Conservation (phyloP, 306 rosid genomes). For the Benincasa hispida region DNA sequence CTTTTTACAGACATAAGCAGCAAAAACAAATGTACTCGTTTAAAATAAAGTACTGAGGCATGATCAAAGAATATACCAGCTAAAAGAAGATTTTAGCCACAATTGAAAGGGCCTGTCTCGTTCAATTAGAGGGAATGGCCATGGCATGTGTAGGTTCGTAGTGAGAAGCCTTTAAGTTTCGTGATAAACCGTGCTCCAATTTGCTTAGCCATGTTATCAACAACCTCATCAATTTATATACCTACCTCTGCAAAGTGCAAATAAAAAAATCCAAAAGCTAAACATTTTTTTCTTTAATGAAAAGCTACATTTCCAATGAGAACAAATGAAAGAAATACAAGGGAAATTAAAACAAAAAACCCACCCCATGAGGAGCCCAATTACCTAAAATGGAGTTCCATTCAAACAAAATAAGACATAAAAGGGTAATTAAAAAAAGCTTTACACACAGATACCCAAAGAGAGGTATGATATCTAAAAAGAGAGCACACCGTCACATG, state of each 20-base stretch:
- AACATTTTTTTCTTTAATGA: too few species aligned
- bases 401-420: too few species aligned
- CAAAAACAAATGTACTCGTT: too few species aligned
- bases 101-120: slow-evolving; percentile 60
- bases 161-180: slow-evolving; percentile 27
- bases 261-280: background rate
- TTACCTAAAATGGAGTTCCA: too few species aligned
- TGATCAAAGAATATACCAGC: slow-evolving; percentile 11
- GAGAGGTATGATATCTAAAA: too few species aligned
- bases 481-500: background rate
- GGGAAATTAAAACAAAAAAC: too few species aligned
- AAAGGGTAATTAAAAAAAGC: too few species aligned
- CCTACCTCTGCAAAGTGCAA: background rate
- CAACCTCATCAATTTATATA: slow-evolving; percentile 28
- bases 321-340: too few species aligned
- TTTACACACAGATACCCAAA: too few species aligned
- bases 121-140: slow-evolving; percentile 42
- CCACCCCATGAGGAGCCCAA: too few species aligned
- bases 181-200: slow-evolving; percentile 63
- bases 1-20: background rate
- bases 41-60: too few species aligned
- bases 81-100: slow-evolving; percentile 47
- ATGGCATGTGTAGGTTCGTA: slow-evolving; percentile 36
- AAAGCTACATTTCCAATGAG: too few species aligned
- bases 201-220: slow-evolving; percentile 24